A percentile compares a stretch with the other conserved stretches of the same genome.
phyloP scores from a whole-genome alignment of 129 eudicot genomes.

The Escallonia herrerae region DNA sequence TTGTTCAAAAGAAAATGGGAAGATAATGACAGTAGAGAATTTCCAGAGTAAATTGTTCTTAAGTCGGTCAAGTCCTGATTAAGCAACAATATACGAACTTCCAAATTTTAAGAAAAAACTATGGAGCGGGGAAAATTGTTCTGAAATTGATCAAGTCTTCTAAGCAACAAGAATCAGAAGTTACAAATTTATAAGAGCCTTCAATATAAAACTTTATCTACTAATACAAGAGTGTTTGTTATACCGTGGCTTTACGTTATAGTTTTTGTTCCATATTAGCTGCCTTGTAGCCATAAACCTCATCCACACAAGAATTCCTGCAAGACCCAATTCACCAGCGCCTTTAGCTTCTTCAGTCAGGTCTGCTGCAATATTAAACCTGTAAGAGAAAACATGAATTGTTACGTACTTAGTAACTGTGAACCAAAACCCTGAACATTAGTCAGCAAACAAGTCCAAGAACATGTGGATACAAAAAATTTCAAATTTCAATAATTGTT shows the following conservation, averaged over 20 bases:
- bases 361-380: slow-evolving; percentile 97
- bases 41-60: too few species aligned
- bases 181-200: not conserved
- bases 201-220: too few species aligned
- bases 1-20: not conserved
- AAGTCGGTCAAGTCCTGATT: too few species aligned
- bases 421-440: slow-evolving; percentile 1
- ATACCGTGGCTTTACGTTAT: slow-evolving; percentile 98
- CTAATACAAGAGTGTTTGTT: slow-evolving; percentile 1
- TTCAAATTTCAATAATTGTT: not conserved
- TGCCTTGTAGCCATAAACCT: slow-evolving; percentile 98
- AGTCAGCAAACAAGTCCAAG: not conserved
- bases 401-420: slow-evolving; percentile 4
- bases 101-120: too few species aligned
- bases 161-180: not conserved
- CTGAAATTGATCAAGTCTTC: too few species aligned
- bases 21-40: not conserved
- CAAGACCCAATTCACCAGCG: slow-evolving; percentile 77
- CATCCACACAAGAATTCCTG: slow-evolving; percentile 98
- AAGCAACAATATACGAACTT: too few species aligned
- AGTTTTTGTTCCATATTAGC: slow-evolving; percentile 87
- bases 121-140: too few species aligned
- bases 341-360: slow-evolving; percentile 62
- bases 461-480: not conserved
- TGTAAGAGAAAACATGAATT: slow-evolving; percentile 22